Evolutionary conservation across 1,284 basidiomycete species (phyloP), one percentile per base, ranked within the genome.

Genomic region (Sporisorium exsertum): DNA sequence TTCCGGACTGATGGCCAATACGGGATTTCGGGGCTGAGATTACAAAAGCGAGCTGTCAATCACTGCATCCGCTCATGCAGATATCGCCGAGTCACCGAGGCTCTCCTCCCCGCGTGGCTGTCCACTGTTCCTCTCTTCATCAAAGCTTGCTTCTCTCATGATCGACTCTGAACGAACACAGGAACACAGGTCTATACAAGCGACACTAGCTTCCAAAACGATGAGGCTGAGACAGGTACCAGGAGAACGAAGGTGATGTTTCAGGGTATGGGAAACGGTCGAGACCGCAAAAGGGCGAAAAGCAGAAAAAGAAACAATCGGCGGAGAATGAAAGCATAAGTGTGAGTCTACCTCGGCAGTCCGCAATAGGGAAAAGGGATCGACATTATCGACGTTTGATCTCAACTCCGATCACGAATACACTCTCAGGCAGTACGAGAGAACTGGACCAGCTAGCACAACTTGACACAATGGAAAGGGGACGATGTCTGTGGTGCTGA

Each of bases 31-130:
- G 15, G 24, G 0, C 24, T 3, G 20, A 46, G 13, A 18, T 40
- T 27, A 9, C 24, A 37, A 42, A 35, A 40, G 10, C 10, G 24
- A 45, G 42, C 53, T 55, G 53, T 55, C 54, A 26, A 56, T 43
- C 43, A 56, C 18, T 56, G 54, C 54, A 42, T 29, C 27, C 54
- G 20, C 32, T 51, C 22, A 56, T 56, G 54, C 54, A 56, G 29
- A 45, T 22, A 20, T 45, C 42, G 29, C 54, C 54, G 54, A 56
- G 46, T 33, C 42, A 22, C 54, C 54, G 54, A 56, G 54, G 24
- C 20, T n/a, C 32, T 46, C 12, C 43, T 7, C 24, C 6, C 7
- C 27, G 32, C 16, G 8, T 18, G 51, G 32, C 29, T 18, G 47
- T 10, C 24, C 6, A n/a, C n/a, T n/a, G 22, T 29, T 16, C 27